Percentiles rank a stretch among this genome's conserved stretches.
Evolutionary conservation across 352 stramenopile genomes (phyloP).

Genomic region (Thraustotheca clavata): DNA sequence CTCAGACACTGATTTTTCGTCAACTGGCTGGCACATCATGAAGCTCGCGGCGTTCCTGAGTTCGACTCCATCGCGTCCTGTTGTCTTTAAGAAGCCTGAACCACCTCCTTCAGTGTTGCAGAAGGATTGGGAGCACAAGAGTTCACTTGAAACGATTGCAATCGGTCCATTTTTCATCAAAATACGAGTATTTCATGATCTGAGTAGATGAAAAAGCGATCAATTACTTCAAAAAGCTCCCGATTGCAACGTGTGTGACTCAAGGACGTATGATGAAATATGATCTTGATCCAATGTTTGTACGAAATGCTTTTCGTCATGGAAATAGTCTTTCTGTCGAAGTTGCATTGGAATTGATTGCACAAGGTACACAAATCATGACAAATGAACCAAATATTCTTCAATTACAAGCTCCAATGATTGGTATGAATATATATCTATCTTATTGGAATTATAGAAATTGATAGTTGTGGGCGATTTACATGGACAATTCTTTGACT

Average conservation of each 20-base stretch:
- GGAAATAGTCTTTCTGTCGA: constrained; percentile 3
- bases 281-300: constrained; percentile 14
- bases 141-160: constrained; percentile 5
- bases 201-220: constrained; percentile 13
- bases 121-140: constrained; percentile 11
- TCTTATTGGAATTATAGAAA: background rate
- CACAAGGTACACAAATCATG: constrained; percentile 10
- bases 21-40: background rate
- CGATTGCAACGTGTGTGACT: constrained; percentile 12
- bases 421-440: background rate
- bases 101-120: constrained; percentile 4
- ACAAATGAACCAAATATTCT: constrained; percentile 5
- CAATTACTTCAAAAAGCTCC: constrained; percentile 13
- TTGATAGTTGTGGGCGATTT: constrained; percentile 66
- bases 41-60: constrained; percentile 20
- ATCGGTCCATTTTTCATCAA: constrained; percentile 13
- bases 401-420: background rate
- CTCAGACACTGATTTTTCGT: background rate
- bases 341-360: constrained; percentile 4
- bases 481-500: constrained; percentile 98
- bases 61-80: constrained; percentile 1
- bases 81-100: background rate
- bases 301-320: constrained; percentile 8
- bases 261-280: constrained; percentile 9
- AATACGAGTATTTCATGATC: background rate